phyloP scores from a whole-genome alignment of 768 basidiomycete species.

The Pholiota molesta region DNA sequence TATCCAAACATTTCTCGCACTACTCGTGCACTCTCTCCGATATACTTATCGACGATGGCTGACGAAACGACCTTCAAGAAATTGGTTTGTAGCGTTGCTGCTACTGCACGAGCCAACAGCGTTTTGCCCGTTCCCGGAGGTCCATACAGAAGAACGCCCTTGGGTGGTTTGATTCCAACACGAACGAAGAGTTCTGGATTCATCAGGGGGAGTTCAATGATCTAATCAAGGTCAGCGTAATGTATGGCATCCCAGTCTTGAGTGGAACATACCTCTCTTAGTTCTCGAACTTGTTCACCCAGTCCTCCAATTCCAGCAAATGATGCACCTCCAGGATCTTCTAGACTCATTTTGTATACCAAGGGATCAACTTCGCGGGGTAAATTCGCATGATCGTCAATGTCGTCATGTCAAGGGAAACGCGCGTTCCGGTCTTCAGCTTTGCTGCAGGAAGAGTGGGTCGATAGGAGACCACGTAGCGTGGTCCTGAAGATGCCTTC shows the following conservation, averaged over 20 bases:
- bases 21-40: conserved; percentile 95
- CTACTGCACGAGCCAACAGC: conserved; percentile 90
- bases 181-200: conserved; percentile 93
- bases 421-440: conserved; percentile 92
- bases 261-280: conserved; percentile 74
- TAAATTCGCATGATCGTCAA: conserved; percentile 98
- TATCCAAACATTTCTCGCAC: conserved; percentile 99
- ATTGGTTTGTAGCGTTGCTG: conserved; percentile 93
- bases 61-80: conserved; percentile 99
- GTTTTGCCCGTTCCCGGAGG: conserved; percentile 98
- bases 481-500: conserved; percentile 96
- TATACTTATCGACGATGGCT: conserved; percentile 98
- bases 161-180: conserved; percentile 96
- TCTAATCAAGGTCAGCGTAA: conserved; percentile 42
- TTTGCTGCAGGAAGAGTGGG: conserved; percentile 90
- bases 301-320: conserved; percentile 98
- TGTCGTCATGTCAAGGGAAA: conserved; percentile 99
- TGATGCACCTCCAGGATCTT: conserved; percentile 93
- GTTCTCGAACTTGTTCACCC: conserved; percentile 93
- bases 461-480: conserved; percentile 97
- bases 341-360: conserved; percentile 99
- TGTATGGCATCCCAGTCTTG: background rate
- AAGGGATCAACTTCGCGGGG: conserved; percentile 97
- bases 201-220: conserved; percentile 93
- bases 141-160: conserved; percentile 94